These are phyloP conservation scores for Hebeloma cylindrosporum DNA, from an alignment of 768 basidiomycete genomes.

Conservation along the genomic window DNA sequence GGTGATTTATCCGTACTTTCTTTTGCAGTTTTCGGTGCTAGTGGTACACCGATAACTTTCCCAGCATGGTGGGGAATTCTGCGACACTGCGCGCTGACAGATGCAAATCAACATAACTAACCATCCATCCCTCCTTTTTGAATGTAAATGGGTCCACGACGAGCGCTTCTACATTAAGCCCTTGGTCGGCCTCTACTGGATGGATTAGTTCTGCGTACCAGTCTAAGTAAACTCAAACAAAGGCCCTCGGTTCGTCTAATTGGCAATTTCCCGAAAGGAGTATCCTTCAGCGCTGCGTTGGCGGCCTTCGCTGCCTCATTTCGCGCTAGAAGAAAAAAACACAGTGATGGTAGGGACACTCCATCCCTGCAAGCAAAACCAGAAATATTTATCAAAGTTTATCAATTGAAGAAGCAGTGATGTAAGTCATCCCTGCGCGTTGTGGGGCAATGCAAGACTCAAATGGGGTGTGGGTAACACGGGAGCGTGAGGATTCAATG, in stretches of 20 bases:
- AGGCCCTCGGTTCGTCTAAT: not conserved
- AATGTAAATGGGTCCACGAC: slow-evolving; percentile 23
- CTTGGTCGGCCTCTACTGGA: slow-evolving; percentile 21
- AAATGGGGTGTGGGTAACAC: no score
- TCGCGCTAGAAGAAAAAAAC: no score
- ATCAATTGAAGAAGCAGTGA: no score
- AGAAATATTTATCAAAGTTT: no score
- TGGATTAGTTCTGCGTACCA: slow-evolving; percentile 5
- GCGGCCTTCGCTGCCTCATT: slow-evolving; percentile 3
- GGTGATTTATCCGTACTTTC: slow-evolving; percentile 61
- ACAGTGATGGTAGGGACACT: no score
- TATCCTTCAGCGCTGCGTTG: not conserved
- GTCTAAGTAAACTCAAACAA: not conserved
- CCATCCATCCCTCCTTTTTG: not conserved
- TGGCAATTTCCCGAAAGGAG: not conserved
- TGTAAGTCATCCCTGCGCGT: no score
- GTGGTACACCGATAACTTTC: slow-evolving; percentile 47
- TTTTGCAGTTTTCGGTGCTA: slow-evolving; percentile 64
- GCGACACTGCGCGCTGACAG: slow-evolving; percentile 37
- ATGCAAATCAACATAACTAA: slow-evolving; percentile 28
- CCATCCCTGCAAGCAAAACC: no score
- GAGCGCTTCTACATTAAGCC: slow-evolving; percentile 64
- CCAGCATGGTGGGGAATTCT: slow-evolving; percentile 50
- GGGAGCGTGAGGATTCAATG: no score
- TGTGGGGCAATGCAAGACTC: no score